A percentile compares a stretch with the other conserved stretches of the same genome.
Evolutionary conservation across 2,329 filamentous ascomycete species (phyloP).

Genomic region (Sclerotinia borealis): DNA sequence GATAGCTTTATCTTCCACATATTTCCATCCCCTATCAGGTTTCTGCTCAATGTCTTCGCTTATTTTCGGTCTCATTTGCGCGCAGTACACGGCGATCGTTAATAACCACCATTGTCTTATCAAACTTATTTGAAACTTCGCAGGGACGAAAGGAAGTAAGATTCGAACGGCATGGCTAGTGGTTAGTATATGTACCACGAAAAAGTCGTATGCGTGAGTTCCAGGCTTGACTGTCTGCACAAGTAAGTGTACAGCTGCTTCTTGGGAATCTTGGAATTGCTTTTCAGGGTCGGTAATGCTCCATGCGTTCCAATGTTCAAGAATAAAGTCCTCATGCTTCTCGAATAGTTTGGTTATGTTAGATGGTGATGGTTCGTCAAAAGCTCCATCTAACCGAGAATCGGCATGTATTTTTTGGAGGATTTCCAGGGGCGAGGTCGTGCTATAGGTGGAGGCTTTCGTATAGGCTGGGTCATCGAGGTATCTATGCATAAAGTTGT

Average conservation of each 20-base stretch:
- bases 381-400: conserved; percentile 61
- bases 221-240: conserved; percentile 53
- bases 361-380: conserved; percentile 48
- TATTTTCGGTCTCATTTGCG: conserved; percentile 66
- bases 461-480: conserved; percentile 70
- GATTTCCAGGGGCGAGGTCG: conserved; percentile 61
- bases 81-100: conserved; percentile 69
- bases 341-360: conserved; percentile 65
- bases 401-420: conserved; percentile 65
- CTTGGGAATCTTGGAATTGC: conserved; percentile 69
- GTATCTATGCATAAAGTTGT: conserved; percentile 58
- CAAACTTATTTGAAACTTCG: conserved; percentile 64
- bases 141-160: conserved; percentile 70
- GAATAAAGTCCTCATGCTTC: conserved; percentile 60
- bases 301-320: conserved; percentile 94
- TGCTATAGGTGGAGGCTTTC: conserved; percentile 52
- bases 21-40: conserved; percentile 61
- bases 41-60: conserved; percentile 56
- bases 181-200: conserved; percentile 74
- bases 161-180: conserved; percentile 85
- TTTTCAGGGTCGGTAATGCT: conserved; percentile 59
- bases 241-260: conserved; percentile 54
- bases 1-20: conserved; percentile 66
- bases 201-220: conserved; percentile 71
- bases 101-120: conserved; percentile 89